These are phyloP conservation scores for Podila verticillata DNA, from an alignment of 192 early-diverging fungal genomes.

Conservation along the genomic window DNA sequence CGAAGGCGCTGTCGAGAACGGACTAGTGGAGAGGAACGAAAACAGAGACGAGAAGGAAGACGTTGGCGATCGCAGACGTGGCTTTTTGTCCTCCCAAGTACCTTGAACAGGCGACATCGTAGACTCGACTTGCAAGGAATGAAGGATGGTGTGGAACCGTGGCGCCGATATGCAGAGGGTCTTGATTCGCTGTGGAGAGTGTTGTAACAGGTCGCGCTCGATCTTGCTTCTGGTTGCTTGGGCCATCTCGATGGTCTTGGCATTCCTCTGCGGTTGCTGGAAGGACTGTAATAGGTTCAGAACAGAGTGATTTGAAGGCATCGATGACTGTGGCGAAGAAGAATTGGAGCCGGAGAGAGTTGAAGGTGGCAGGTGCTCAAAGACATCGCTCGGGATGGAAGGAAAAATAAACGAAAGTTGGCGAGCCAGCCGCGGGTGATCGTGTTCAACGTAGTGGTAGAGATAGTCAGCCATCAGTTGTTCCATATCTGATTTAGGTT, in stretches of 20 bases:
- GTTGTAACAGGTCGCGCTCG: constrained; percentile 28
- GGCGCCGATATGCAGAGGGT: constrained; percentile 22
- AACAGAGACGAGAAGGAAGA: constrained; percentile 21
- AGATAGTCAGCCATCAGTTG: constrained; percentile 34
- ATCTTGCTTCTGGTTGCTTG: constrained; percentile 3
- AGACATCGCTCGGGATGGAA: constrained; percentile 16
- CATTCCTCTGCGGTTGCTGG: constrained; percentile 12
- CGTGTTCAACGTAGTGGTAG: constrained; percentile 26
- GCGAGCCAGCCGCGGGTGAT: constrained; percentile 18
- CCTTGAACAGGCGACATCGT: background rate
- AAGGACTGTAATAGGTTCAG: constrained; percentile 26
- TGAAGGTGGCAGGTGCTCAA: constrained; percentile 18
- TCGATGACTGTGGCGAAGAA: background rate
- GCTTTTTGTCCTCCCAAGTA: background rate
- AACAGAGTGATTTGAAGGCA: constrained; percentile 1
- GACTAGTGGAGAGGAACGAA: constrained; percentile 22
- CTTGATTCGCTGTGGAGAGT: constrained; percentile 20
- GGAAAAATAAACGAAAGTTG: constrained; percentile 24
- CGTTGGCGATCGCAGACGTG: background rate
- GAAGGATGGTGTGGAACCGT: constrained; percentile 16
- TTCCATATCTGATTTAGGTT: background rate
- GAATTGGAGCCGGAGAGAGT: background rate
- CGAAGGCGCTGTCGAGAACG: background rate
- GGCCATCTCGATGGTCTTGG: constrained; percentile 13
- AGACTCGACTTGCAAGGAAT: background rate